phyloP scores from a whole-genome alignment of 495 filamentous ascomycete species.

The Daldinia decipiens region DNA sequence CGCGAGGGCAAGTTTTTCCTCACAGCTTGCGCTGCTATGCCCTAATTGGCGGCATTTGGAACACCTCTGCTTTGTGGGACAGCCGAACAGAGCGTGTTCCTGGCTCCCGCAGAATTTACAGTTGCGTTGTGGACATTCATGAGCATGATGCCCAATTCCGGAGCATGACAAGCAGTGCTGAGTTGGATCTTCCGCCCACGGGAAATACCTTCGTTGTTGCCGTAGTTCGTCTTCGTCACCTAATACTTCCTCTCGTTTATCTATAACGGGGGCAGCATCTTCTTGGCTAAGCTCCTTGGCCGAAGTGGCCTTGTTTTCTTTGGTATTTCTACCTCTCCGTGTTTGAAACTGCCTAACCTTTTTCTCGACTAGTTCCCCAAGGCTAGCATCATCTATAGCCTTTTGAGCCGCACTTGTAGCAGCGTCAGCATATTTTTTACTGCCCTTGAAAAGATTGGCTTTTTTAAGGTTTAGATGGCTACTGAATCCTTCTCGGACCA shows the following conservation, averaged over 20 bases:
- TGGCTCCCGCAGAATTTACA: slow-evolving; percentile 52
- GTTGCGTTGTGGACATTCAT: slow-evolving; percentile 45
- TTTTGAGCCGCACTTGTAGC: slow-evolving; percentile 18
- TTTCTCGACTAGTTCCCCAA: background rate
- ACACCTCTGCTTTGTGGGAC: slow-evolving; percentile 53
- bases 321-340: background rate
- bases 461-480: slow-evolving; percentile 23
- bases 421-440: slow-evolving; percentile 13
- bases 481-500: slow-evolving; percentile 30
- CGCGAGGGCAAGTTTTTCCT: slow-evolving; percentile 50
- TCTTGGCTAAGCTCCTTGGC: background rate
- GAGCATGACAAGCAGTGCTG: slow-evolving; percentile 54
- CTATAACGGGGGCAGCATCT: background rate
- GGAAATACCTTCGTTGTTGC: slow-evolving; percentile 53
- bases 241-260: background rate
- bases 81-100: slow-evolving; percentile 49
- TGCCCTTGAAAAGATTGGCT: slow-evolving; percentile 27
- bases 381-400: slow-evolving; percentile 14
- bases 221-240: slow-evolving; percentile 36
- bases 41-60: slow-evolving; percentile 54
- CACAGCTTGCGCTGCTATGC: slow-evolving; percentile 45
- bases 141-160: slow-evolving; percentile 46
- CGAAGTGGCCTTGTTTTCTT: background rate
- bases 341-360: background rate
- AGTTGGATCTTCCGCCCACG: slow-evolving; percentile 44